A percentile compares a stretch with the other conserved stretches of the same genome.
Evolutionary conservation across 2,329 filamentous ascomycete species (phyloP).

Genomic region (Arthrobotrys sphaeroides): DNA sequence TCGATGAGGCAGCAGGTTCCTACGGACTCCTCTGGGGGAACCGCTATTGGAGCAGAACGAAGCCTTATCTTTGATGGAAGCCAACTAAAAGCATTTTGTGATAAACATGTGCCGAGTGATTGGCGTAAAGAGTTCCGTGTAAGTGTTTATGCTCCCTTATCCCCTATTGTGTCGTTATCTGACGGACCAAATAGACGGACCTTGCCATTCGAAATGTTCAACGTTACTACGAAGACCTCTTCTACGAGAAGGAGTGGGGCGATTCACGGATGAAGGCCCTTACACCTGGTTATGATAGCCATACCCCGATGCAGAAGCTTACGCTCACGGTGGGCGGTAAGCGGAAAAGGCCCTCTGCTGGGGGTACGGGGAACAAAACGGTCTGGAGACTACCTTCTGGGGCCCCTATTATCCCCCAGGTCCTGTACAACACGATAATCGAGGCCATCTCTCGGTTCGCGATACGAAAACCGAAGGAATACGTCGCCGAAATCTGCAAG

Average conservation of each 20-base stretch:
- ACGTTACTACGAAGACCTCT: conserved; percentile 86
- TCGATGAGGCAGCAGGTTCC: conserved; percentile 86
- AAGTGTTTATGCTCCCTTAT: neutral
- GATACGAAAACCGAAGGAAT: conserved; percentile 88
- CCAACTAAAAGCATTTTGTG: conserved; percentile 86
- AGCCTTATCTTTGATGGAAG: conserved; percentile 56
- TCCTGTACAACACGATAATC: conserved; percentile 86
- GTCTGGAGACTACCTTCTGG: conserved; percentile 94
- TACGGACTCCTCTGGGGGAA: conserved; percentile 71
- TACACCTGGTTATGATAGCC: conserved; percentile 61
- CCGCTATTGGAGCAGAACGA: conserved; percentile 71
- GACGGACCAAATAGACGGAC: conserved; percentile 61
- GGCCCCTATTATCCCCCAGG: conserved; percentile 89
- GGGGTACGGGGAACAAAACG: conserved; percentile 66
- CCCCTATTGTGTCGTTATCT: neutral
- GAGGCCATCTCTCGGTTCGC: conserved; percentile 82
- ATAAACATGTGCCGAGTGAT: conserved; percentile 90
- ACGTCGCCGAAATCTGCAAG: conserved; percentile 88
- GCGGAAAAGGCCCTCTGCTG: conserved; percentile 65
- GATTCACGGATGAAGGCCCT: conserved; percentile 86
- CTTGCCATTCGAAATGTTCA: conserved; percentile 83
- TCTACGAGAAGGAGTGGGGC: conserved; percentile 90
- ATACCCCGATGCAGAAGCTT: conserved; percentile 64
- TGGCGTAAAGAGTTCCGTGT: conserved; percentile 89
- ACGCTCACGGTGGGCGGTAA: conserved; percentile 70